Percentiles rank a stretch among this genome's conserved stretches.
phyloP scores from a whole-genome alignment of 2,329 filamentous ascomycete species.

The Neonectria neomacrospora region DNA sequence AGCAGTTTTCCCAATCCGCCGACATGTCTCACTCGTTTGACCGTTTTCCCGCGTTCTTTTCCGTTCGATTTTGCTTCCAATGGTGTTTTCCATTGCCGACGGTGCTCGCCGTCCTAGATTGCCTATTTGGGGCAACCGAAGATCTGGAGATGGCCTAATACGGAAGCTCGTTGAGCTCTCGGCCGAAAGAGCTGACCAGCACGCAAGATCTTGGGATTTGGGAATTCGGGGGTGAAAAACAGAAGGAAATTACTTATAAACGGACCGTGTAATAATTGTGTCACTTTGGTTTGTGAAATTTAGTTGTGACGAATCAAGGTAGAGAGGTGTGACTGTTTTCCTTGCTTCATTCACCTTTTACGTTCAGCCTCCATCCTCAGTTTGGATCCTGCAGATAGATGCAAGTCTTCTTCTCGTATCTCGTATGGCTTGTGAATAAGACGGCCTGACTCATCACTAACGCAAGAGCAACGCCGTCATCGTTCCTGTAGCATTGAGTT shows the following conservation, averaged over 20 bases:
- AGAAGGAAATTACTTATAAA: neutral
- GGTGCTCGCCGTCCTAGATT: neutral
- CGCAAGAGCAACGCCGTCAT: neutral
- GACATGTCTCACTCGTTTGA: neutral
- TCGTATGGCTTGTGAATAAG: neutral
- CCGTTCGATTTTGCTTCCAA: neutral
- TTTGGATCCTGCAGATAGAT: neutral
- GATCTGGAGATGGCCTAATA: slow-evolving; percentile 4
- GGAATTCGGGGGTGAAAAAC: neutral
- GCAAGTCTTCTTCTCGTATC: neutral
- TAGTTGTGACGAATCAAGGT: neutral
- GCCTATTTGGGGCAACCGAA: slow-evolving; percentile 23
- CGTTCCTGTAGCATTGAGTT: neutral
- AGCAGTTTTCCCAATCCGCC: neutral
- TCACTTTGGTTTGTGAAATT: neutral
- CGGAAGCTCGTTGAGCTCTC: slow-evolving; percentile 2
- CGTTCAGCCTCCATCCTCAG: neutral
- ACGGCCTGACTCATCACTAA: neutral
- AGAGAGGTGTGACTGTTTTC: neutral
- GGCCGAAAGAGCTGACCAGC: neutral
- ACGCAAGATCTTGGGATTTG: neutral
- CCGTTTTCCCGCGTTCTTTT: neutral
- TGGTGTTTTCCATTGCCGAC: neutral
- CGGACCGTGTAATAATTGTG: neutral
- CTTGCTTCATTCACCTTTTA: neutral